A percentile compares a stretch with the other conserved stretches of the same genome.
These are phyloP conservation scores for Ophiosphaerella narmari DNA, from an alignment of 2,329 filamentous ascomycete genomes.

Conservation along the genomic window DNA sequence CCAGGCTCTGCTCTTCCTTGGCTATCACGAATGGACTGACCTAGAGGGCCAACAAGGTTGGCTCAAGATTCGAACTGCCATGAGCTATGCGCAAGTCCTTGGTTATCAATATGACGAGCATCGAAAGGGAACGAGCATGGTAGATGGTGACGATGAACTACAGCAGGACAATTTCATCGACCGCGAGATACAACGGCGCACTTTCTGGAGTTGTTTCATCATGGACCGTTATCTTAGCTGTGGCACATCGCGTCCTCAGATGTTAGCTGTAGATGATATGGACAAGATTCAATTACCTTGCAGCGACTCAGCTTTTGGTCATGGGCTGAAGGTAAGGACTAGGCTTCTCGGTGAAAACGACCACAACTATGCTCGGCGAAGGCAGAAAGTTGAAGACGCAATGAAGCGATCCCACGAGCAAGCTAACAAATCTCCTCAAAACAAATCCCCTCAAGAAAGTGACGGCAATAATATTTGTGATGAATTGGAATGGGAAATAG, in stretches of 20 bases:
- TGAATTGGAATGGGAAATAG: constrained; percentile 58
- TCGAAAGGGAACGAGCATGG: constrained; percentile 19
- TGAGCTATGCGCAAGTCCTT: constrained; percentile 60
- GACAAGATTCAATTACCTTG: constrained; percentile 68
- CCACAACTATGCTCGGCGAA: constrained; percentile 14
- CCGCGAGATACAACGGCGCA: constrained; percentile 68
- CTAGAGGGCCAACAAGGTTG: constrained; percentile 66
- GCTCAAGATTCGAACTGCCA: constrained; percentile 64
- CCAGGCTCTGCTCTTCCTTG: constrained; percentile 72
- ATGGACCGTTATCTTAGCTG: constrained; percentile 71
- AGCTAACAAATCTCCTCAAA: not conserved
- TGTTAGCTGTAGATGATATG: constrained; percentile 63
- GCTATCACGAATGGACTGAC: constrained; percentile 73
- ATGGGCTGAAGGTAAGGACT: constrained; percentile 62
- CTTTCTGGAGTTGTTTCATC: constrained; percentile 76
- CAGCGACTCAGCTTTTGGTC: constrained; percentile 67
- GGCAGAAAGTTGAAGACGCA: constrained; percentile 9
- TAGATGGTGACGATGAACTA: constrained; percentile 9
- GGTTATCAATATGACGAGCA: constrained; percentile 37
- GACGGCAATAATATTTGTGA: constrained; percentile 23
- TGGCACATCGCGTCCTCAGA: constrained; percentile 64
- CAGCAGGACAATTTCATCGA: constrained; percentile 56
- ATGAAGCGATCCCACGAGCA: constrained; percentile 4
- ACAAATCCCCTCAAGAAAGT: not conserved
- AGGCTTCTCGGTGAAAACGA: constrained; percentile 24